Conservation (phyloP, 495 filamentous ascomycete species). For the Podospora pseudopauciseta region DNA sequence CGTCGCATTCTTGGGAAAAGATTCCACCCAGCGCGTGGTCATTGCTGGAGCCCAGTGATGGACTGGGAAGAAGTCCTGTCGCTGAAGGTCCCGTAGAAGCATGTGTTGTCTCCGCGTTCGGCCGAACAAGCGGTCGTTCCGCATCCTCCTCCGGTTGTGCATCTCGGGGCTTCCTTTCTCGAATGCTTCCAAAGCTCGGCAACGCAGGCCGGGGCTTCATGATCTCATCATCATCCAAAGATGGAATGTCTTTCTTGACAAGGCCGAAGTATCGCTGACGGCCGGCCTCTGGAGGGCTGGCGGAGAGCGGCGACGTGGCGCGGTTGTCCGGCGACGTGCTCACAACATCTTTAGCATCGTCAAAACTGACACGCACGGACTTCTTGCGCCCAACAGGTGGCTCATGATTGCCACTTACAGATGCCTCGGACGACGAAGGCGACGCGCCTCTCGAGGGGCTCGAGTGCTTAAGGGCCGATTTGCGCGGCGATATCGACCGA, state of each 20-base stretch:
- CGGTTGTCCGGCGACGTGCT: slow-evolving; percentile 33
- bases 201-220: slow-evolving; percentile 74
- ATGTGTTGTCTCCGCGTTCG: slow-evolving; percentile 34
- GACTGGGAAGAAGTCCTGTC: slow-evolving; percentile 12
- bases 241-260: slow-evolving; percentile 41
- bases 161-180: slow-evolving; percentile 47
- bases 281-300: slow-evolving; percentile 49
- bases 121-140: slow-evolving; percentile 52
- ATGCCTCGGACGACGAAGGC: slow-evolving; percentile 42
- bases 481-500: slow-evolving; percentile 76
- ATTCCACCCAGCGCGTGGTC: slow-evolving; percentile 63
- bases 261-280: slow-evolving; percentile 54
- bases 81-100: slow-evolving; percentile 10
- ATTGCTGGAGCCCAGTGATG: slow-evolving; percentile 48
- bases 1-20: slow-evolving; percentile 46
- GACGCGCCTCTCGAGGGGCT: slow-evolving; percentile 50
- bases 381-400: slow-evolving; percentile 58
- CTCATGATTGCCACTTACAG: slow-evolving; percentile 45
- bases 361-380: slow-evolving; percentile 77
- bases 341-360: slow-evolving; percentile 59
- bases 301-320: slow-evolving; percentile 44
- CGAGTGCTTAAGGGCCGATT: slow-evolving; percentile 75
- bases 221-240: slow-evolving; percentile 59
- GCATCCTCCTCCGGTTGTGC: slow-evolving; percentile 18
- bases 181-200: slow-evolving; percentile 81